Percentiles rank a stretch among this genome's conserved stretches.
phyloP scores from a whole-genome alignment of 1,284 basidiomycete genomes.

The Cryptococcus sp. region DNA sequence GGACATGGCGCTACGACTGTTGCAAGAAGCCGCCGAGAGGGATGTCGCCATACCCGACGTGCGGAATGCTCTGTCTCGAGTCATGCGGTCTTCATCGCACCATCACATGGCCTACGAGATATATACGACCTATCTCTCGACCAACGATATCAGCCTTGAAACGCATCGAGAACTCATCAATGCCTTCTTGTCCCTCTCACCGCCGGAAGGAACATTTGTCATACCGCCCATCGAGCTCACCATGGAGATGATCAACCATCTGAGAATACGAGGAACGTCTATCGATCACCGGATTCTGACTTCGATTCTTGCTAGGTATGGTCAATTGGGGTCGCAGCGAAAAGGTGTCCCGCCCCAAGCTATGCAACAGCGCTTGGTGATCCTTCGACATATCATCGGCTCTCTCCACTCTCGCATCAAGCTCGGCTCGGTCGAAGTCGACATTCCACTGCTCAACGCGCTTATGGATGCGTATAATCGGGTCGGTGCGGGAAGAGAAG shows the following conservation, averaged over 20 bases:
- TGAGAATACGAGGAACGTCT: slow-evolving; percentile 61
- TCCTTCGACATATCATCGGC: slow-evolving; percentile 49
- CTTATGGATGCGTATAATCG: slow-evolving; percentile 86
- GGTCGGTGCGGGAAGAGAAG: slow-evolving; percentile 62
- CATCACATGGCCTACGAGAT: slow-evolving; percentile 58
- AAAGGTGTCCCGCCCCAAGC: slow-evolving; percentile 5
- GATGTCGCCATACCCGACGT: not conserved
- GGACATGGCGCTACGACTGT: not conserved
- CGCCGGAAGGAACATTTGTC: slow-evolving; percentile 36
- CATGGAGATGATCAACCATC: slow-evolving; percentile 74
- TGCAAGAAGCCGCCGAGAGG: not conserved
- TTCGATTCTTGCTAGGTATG: slow-evolving; percentile 57
- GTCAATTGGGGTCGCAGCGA: slow-evolving; percentile 6
- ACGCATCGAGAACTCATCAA: slow-evolving; percentile 60
- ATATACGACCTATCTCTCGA: slow-evolving; percentile 52
- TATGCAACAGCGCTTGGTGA: slow-evolving; percentile 8
- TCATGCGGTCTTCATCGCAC: slow-evolving; percentile 55
- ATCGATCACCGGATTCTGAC: slow-evolving; percentile 64
- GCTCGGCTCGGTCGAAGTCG: slow-evolving; percentile 70
- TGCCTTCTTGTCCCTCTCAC: slow-evolving; percentile 57
- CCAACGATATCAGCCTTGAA: slow-evolving; percentile 52
- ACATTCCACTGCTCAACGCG: slow-evolving; percentile 72
- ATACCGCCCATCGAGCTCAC: slow-evolving; percentile 60
- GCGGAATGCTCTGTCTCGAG: slow-evolving; percentile 48
- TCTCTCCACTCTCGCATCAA: slow-evolving; percentile 71